Conservation (phyloP, 179 eudicot genomes). For the Silene vulgaris region DNA sequence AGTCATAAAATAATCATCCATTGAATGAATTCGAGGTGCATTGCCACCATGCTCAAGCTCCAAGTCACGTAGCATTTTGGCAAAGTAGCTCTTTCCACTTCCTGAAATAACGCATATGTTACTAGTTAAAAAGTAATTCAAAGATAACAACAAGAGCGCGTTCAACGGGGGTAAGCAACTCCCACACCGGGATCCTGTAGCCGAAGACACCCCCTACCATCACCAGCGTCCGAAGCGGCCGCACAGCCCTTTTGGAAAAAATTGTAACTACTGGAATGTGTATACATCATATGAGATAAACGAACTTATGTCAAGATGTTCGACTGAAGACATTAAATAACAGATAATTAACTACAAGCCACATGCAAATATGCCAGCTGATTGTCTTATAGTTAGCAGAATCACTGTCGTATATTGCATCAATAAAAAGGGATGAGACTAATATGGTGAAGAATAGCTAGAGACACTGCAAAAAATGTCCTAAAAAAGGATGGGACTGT, state of each 20-base stretch:
- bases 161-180: too few relatives aligned
- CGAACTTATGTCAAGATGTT: background rate
- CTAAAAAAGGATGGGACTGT: background rate
- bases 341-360: background rate
- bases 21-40: slow-evolving; percentile 94
- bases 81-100: slow-evolving; percentile 97
- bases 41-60: slow-evolving; percentile 94
- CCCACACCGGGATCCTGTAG: too few relatives aligned
- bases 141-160: background rate
- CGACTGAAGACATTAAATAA: background rate
- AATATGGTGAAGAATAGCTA: background rate
- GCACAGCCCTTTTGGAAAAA: too few relatives aligned
- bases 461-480: background rate
- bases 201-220: too few relatives aligned
- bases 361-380: background rate
- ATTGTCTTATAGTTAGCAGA: background rate
- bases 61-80: slow-evolving; percentile 82
- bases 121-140: slow-evolving; percentile 2
- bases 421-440: background rate
- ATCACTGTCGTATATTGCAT: background rate
- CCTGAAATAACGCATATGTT: slow-evolving; percentile 39
- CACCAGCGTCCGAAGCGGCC: too few relatives aligned
- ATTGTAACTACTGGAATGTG: background rate
- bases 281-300: background rate
- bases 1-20: slow-evolving; percentile 98